phyloP scores from a whole-genome alignment of 352 stramenopile species.

The Phytophthora idaei region DNA sequence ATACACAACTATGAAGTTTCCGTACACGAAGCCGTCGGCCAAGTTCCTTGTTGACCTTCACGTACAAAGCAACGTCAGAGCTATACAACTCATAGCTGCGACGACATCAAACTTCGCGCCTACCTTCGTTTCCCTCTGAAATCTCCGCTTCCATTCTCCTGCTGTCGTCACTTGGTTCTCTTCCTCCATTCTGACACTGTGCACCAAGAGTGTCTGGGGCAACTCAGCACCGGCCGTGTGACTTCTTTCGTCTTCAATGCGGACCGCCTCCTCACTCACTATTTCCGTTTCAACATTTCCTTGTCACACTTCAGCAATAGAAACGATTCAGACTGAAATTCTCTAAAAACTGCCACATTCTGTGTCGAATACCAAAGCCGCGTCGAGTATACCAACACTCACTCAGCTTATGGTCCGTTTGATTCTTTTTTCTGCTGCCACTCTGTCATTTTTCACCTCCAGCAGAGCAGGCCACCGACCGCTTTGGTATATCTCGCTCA shows the following conservation, averaged over 20 bases:
- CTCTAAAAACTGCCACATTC: conserved; percentile 4
- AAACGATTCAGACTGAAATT: conserved; percentile 10
- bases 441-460: neutral
- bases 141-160: conserved; percentile 72
- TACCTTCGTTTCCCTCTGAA: conserved; percentile 72
- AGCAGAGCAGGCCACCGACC: neutral
- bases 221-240: neutral
- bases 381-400: neutral
- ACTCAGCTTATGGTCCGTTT: neutral
- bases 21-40: conserved; percentile 64
- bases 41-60: conserved; percentile 79
- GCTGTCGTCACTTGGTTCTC: conserved; percentile 9
- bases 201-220: neutral
- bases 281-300: conserved; percentile 29
- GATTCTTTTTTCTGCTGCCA: conserved; percentile 9
- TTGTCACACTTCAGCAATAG: conserved; percentile 3
- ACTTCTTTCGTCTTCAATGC: conserved; percentile 25
- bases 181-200: conserved; percentile 20
- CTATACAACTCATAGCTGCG: neutral
- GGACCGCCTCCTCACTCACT: conserved; percentile 33
- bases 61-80: conserved; percentile 7
- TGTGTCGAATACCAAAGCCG: neutral
- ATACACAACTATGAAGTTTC: neutral
- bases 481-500: neutral
- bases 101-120: neutral